Evolutionary conservation across 2,329 filamentous ascomycete species (phyloP).

Genomic region (Pseudogymnoascus sp.): DNA sequence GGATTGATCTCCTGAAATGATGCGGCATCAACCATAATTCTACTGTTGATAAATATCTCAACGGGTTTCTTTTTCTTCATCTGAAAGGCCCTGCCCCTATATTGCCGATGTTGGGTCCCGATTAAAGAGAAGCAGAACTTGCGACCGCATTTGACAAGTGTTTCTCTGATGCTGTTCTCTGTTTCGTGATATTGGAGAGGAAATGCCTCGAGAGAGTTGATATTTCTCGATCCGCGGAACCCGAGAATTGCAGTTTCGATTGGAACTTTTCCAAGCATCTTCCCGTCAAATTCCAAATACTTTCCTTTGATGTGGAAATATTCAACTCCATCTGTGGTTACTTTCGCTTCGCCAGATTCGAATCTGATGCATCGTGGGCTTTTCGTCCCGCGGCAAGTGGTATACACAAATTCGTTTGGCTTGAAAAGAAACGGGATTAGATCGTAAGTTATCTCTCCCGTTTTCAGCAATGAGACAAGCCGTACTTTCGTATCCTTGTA

Average conservation of each 20-base stretch:
- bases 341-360: constrained; percentile 8
- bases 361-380: constrained; percentile 7
- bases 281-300: constrained; percentile 27
- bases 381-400: background rate
- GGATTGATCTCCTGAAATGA: constrained; percentile 23
- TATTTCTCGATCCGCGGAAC: constrained; percentile 14
- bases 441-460: constrained; percentile 9
- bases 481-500: background rate
- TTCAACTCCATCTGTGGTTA: background rate
- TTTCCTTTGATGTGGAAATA: constrained; percentile 13
- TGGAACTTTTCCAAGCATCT: constrained; percentile 20
- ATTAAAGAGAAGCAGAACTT: constrained; percentile 24
- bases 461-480: background rate
- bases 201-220: constrained; percentile 26
- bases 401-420: constrained; percentile 8
- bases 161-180: constrained; percentile 17
- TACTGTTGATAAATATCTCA: constrained; percentile 18
- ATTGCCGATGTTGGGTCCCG: constrained; percentile 24
- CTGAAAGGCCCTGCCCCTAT: constrained; percentile 27
- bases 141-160: constrained; percentile 22
- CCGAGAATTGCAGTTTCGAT: constrained; percentile 17
- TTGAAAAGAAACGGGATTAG: constrained; percentile 8
- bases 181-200: constrained; percentile 25
- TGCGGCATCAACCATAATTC: constrained; percentile 24
- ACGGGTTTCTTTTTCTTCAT: constrained; percentile 22